These are phyloP conservation scores for Colletotrichum magnum DNA, from an alignment of 2,329 filamentous ascomycete genomes.

Conservation along the genomic window DNA sequence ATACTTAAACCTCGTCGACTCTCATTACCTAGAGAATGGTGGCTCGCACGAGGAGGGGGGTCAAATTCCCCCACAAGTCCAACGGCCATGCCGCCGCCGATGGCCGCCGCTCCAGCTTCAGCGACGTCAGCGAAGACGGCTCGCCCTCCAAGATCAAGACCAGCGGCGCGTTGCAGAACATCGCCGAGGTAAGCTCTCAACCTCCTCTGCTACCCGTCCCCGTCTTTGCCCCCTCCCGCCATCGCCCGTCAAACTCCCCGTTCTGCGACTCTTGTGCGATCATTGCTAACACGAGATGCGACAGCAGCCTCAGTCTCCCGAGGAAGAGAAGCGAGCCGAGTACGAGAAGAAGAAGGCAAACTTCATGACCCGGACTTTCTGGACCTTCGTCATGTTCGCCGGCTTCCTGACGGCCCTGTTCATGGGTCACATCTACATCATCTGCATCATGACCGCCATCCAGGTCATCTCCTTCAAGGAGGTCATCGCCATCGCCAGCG, in stretches of 20 bases:
- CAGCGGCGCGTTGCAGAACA: conserved; percentile 50
- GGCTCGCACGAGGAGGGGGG: conserved; percentile 62
- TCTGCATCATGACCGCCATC: conserved; percentile 90
- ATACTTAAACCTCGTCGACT: background rate
- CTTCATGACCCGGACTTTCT: conserved; percentile 96
- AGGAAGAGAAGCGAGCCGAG: conserved; percentile 68
- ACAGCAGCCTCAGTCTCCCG: conserved; percentile 59
- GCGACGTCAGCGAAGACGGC: conserved; percentile 75
- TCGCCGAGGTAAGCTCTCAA: conserved; percentile 52
- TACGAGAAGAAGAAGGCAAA: conserved; percentile 99
- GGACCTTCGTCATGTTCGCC: conserved; percentile 97
- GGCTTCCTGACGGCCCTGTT: conserved; percentile 94
- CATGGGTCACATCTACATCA: conserved; percentile 97
- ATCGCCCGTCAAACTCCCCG: background rate
- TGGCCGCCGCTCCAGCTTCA: conserved; percentile 78
- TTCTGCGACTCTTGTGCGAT: background rate
- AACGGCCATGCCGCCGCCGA: conserved; percentile 63
- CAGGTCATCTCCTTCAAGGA: conserved; percentile 99
- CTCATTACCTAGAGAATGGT: conserved; percentile 44
- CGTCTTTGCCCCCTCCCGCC: background rate
- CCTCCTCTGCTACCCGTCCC: background rate
- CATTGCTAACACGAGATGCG: conserved; percentile 7
- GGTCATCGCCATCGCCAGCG: conserved; percentile 97
- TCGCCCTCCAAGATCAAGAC: conserved; percentile 51
- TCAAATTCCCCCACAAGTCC: conserved; percentile 68